Percentiles rank a stretch among this genome's conserved stretches.
phyloP scores from a whole-genome alignment of 306 rosid species.

The Lathyrus sativus region DNA sequence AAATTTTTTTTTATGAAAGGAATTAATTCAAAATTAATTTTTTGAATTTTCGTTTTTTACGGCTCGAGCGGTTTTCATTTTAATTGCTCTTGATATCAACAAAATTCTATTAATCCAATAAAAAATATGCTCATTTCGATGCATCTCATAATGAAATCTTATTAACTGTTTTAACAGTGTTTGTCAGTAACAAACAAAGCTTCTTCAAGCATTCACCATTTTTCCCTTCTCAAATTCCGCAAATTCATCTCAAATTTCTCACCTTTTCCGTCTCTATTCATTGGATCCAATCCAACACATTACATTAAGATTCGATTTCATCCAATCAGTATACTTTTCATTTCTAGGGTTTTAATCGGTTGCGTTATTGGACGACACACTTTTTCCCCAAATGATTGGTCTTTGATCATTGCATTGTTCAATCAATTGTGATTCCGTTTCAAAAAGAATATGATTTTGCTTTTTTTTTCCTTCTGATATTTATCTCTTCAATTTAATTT shows the following conservation, averaged over 20 bases:
- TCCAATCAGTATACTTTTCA: background rate
- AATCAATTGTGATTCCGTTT: slow-evolving; percentile 23
- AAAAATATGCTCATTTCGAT: no score
- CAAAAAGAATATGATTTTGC: slow-evolving; percentile 28
- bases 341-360: slow-evolving; percentile 42
- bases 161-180: no score
- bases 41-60: no score
- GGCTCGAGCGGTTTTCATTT: no score
- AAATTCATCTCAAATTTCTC: slow-evolving; percentile 39
- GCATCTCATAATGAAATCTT: no score
- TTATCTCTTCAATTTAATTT: slow-evolving; percentile 18
- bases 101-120: no score
- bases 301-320: slow-evolving; percentile 24
- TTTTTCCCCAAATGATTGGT: slow-evolving; percentile 32
- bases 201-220: background rate
- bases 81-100: no score
- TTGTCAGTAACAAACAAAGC: background rate
- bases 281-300: slow-evolving; percentile 27
- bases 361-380: slow-evolving; percentile 24
- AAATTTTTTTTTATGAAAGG: no score
- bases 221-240: slow-evolving; percentile 11
- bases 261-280: slow-evolving; percentile 34
- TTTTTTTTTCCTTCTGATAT: slow-evolving; percentile 20
- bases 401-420: slow-evolving; percentile 29
- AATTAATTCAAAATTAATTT: no score